phyloP scores from a whole-genome alignment of 352 stramenopile genomes.

The Globisporangium recalcitrans region DNA sequence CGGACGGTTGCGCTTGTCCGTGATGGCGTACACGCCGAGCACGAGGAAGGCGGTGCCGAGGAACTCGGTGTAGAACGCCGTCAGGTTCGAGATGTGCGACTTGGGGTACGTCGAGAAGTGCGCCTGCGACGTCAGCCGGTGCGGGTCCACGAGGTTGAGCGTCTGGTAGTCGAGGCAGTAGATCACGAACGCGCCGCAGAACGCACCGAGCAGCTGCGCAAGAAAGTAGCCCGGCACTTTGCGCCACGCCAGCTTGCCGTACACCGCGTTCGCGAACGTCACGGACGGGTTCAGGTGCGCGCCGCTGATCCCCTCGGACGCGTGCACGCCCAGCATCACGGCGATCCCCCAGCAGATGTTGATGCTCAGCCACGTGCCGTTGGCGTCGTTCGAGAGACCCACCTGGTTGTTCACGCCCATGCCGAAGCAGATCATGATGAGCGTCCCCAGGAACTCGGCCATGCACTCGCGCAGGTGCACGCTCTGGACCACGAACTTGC shows the following conservation, averaged over 20 bases:
- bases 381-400: conserved; percentile 38
- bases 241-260: conserved; percentile 42
- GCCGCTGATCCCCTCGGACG: conserved; percentile 44
- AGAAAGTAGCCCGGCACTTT: conserved; percentile 54
- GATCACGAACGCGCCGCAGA: conserved; percentile 38
- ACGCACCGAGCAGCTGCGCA: conserved; percentile 47
- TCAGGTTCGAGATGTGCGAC: conserved; percentile 32
- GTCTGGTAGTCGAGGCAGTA: conserved; percentile 53
- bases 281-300: conserved; percentile 68
- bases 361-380: conserved; percentile 66
- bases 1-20: conserved; percentile 49
- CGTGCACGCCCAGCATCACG: conserved; percentile 67
- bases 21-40: conserved; percentile 55
- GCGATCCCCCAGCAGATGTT: conserved; percentile 69
- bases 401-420: conserved; percentile 61
- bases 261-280: conserved; percentile 46
- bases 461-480: conserved; percentile 53
- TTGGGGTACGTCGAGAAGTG: conserved; percentile 55
- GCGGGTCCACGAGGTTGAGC: conserved; percentile 43
- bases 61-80: conserved; percentile 57
- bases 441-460: conserved; percentile 55
- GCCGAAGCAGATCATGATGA: conserved; percentile 64
- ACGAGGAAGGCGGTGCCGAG: conserved; percentile 56
- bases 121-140: conserved; percentile 29
- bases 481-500: conserved; percentile 16